Evolutionary conservation across 768 basidiomycete species (phyloP), one percentile per base, ranked within the genome.

Genomic region (Clitopilus passeckerianus): DNA sequence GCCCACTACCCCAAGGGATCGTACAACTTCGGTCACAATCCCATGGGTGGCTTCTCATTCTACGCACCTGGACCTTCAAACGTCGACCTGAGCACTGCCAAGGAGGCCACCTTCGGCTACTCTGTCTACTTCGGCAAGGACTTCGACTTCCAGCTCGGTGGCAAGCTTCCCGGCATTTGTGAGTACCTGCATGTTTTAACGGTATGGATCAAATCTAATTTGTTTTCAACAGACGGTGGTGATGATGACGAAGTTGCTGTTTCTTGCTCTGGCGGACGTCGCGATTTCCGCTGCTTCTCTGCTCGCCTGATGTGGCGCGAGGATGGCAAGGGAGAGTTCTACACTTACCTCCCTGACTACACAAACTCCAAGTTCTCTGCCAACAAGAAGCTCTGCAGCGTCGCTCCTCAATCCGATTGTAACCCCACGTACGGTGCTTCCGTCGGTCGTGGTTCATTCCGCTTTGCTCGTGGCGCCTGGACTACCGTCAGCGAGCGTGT

Each of bases 81-180:
- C 61, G 75, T 85, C 52, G 80, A 84, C 67, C 72, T 88, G 60
- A 78, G 78, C 55, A 79, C 71, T 3, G 89, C 86, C 18, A 86
- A 84, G 67, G 87, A 90, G 64, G 82, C 83, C 12, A 85, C 84
- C 1, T 81, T 90, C 63, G 81, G 75, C 0, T 82, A 82, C 73
- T 82, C 85, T 0, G 80, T 87, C 33, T 85, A 74, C 73, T 88
- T 90, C 72, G 73, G 79, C 30, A 68, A 77, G 14, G 87, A 81
- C 27, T 90, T 87, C 68, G 77, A 77, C n/a, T 90, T 81, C 72
- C 76, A 83, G 63, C 78, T 77, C 64, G 88, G 89, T 59, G 89
- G 89, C 46, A 91, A 89, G 70, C 77, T 90, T 23, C 89, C 88
- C 18, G 89, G 88, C 63, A 70, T 90, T 64, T 89, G 86, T 87